Conservation (phyloP, 2,329 filamentous ascomycete species). For the Phoma sp. region DNA sequence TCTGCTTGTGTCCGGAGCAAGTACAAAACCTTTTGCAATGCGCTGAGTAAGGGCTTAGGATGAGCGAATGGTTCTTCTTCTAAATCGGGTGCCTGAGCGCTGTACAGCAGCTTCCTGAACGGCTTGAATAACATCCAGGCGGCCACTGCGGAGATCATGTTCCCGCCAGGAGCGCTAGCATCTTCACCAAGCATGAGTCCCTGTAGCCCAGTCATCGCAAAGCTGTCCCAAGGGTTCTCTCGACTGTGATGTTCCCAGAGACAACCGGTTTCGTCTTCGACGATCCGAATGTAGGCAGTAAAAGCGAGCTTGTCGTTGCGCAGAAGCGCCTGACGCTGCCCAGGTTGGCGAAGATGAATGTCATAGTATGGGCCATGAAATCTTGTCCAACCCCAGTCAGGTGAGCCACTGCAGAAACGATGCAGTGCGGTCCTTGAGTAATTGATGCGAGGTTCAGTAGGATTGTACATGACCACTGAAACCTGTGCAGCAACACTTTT, state of each 20-base stretch:
- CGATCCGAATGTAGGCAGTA: slow-evolving; percentile 65
- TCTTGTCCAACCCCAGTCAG: slow-evolving; percentile 70
- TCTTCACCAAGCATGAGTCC: slow-evolving; percentile 49
- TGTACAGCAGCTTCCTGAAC: slow-evolving; percentile 63
- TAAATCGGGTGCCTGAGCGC: slow-evolving; percentile 55
- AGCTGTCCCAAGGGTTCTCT: slow-evolving; percentile 63
- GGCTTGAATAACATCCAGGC: slow-evolving; percentile 66
- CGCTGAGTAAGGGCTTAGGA: slow-evolving; percentile 59
- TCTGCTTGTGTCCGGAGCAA: slow-evolving; percentile 54
- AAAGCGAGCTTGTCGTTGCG: slow-evolving; percentile 67
- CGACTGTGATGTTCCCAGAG: slow-evolving; percentile 66
- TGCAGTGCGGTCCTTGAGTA: slow-evolving; percentile 63
- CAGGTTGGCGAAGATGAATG: slow-evolving; percentile 62
- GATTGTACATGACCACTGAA: slow-evolving; percentile 68
- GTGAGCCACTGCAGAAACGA: slow-evolving; percentile 63
- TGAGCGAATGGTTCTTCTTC: slow-evolving; percentile 53
- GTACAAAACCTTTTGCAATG: slow-evolving; percentile 60
- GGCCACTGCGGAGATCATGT: slow-evolving; percentile 61
- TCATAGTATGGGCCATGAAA: slow-evolving; percentile 66
- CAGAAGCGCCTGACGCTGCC: slow-evolving; percentile 64
- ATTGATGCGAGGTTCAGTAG: slow-evolving; percentile 65
- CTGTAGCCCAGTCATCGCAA: slow-evolving; percentile 63
- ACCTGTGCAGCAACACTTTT: slow-evolving; percentile 64
- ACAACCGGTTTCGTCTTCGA: slow-evolving; percentile 66
- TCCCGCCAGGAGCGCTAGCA: slow-evolving; percentile 43